A percentile compares a stretch with the other conserved stretches of the same genome.
Evolutionary conservation across 441 rosid species (phyloP).

Genomic region (Isatis lusitanica): DNA sequence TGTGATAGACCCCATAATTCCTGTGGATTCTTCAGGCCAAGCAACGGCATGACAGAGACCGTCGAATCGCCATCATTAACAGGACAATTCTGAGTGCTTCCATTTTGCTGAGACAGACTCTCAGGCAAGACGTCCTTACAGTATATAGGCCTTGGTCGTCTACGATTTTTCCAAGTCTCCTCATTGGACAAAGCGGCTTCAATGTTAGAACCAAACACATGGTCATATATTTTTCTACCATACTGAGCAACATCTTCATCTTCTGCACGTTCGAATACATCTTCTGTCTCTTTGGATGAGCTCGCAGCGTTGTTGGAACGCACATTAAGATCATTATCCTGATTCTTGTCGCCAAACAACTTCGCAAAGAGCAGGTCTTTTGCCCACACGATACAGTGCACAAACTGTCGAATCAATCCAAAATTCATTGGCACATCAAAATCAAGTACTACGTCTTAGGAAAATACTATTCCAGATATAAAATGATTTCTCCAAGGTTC

Average conservation of each 20-base stretch:
- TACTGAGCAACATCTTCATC: conserved; percentile 80
- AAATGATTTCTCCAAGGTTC: neutral
- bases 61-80: conserved; percentile 42
- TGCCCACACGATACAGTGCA: conserved; percentile 99
- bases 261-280: conserved; percentile 65
- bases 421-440: neutral
- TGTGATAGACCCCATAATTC: conserved; percentile 85
- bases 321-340: conserved; percentile 92
- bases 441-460: neutral
- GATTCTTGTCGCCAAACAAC: conserved; percentile 93
- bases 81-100: conserved; percentile 46
- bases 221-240: conserved; percentile 93
- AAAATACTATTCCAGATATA: conserved; percentile 1
- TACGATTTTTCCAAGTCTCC: conserved; percentile 92
- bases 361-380: conserved; percentile 94
- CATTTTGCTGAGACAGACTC: conserved; percentile 58
- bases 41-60: conserved; percentile 74
- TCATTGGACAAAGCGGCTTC: conserved; percentile 86
- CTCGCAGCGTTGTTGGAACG: conserved; percentile 67
- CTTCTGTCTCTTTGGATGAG: conserved; percentile 63
- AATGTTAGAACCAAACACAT: conserved; percentile 92
- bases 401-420: conserved; percentile 64
- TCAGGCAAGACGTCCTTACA: conserved; percentile 60
- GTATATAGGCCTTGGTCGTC: conserved; percentile 77
- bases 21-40: conserved; percentile 96